Evolutionary conservation across 2,329 filamentous ascomycete genomes (phyloP).

Genomic region (Cyphellophora attinorum): DNA sequence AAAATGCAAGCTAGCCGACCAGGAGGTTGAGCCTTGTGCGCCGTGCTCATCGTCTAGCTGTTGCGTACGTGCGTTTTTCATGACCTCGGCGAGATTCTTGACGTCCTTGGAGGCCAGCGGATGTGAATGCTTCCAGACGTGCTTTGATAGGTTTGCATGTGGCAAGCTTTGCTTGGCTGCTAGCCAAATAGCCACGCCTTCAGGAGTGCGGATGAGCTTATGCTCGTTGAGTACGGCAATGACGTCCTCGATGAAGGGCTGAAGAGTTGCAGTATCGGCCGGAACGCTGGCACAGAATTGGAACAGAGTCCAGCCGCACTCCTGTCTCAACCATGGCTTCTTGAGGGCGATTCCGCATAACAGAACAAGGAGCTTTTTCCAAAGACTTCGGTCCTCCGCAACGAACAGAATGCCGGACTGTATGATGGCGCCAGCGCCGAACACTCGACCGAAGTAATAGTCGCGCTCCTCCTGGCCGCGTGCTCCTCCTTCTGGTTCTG

Average conservation of each 20-base stretch:
- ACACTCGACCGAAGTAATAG: constrained; percentile 73
- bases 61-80: constrained; percentile 54
- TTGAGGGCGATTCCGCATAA: constrained; percentile 66
- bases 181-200: constrained; percentile 85
- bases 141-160: constrained; percentile 53
- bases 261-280: constrained; percentile 19
- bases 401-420: constrained; percentile 64
- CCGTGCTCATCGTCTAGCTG: constrained; percentile 22
- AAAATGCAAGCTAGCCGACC: constrained; percentile 74
- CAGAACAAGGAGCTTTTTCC: constrained; percentile 56
- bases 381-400: constrained; percentile 40
- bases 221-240: constrained; percentile 53
- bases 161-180: constrained; percentile 56
- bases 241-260: constrained; percentile 47
- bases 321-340: constrained; percentile 81
- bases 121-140: constrained; percentile 64
- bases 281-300: constrained; percentile 37
- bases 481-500: constrained; percentile 41
- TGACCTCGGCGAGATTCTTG: constrained; percentile 59
- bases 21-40: constrained; percentile 51
- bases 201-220: constrained; percentile 68
- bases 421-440: constrained; percentile 78
- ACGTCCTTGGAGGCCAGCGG: constrained; percentile 63
- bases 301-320: constrained; percentile 75
- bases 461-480: constrained; percentile 72